Base-by-base conservation (phyloP, 192 early-diverging fungal species). In the Backusella parvicylindrica region DNA sequence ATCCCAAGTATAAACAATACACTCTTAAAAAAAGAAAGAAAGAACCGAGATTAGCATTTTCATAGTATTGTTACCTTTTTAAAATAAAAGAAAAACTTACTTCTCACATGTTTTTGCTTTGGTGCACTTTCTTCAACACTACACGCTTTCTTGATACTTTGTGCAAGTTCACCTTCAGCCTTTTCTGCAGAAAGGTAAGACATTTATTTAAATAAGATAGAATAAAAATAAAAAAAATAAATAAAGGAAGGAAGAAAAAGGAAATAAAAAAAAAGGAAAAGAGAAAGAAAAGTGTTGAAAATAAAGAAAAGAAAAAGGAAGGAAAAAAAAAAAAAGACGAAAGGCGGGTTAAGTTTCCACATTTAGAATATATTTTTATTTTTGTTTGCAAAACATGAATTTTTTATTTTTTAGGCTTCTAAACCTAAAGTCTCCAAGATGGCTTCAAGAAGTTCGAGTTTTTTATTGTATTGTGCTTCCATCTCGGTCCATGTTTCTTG, bases 71-170 rank as follows among this genome's bases (percentile, higher is more conserved):
- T n/a, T n/a, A n/a, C n/a, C n/a, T n/a, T n/a, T n/a, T n/a, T n/a
- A n/a, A n/a, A n/a, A n/a, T n/a, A n/a, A n/a, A n/a, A n/a, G n/a
- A n/a, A n/a, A n/a, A 33, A 78, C 83, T 81, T 85, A 90, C 89
- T 85, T 84, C 90, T 84, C 36, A 97, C 97, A 84, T 99, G 98
- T 85, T 98, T 99, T 82, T 97, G 96, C 81, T 99, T 99, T 71
- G 97, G 97, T 2, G 97, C 93, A 26, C 92, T 90, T 78, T 99
- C 97, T 37, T 97, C 96, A 37, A 84, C 72, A 64, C 89, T 91
- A 11, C 94, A 91, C 16, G 96, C 97, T 83, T 99, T 99, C 75
- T 92, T 93, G 71, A 98, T 95, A 77, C 92, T 89, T n/a, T 85
- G 86, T 64, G 92, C 86, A 32, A 99, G 88, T 56, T 97, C 94